Conservation (phyloP, 1,139 yeast genomes). For the Geotrichum histeridarum region DNA sequence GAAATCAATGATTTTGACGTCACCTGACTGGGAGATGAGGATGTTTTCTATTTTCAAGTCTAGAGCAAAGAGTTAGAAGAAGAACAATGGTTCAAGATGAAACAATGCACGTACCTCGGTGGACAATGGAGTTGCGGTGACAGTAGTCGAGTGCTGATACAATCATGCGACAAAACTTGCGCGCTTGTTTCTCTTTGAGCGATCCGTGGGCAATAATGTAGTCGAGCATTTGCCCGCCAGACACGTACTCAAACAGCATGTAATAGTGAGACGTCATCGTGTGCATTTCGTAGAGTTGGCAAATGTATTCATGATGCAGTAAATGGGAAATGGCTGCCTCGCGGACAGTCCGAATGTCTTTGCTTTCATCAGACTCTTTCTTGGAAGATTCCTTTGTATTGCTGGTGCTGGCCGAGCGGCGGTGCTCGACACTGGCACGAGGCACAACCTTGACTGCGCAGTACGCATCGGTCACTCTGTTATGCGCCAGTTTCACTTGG, state of each 20-base stretch:
- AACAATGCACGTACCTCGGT: constrained; percentile 43
- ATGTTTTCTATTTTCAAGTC: constrained; percentile 95
- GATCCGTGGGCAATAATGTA: constrained; percentile 96
- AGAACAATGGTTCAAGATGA: neutral
- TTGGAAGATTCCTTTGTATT: constrained; percentile 49
- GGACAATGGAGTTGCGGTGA: constrained; percentile 90
- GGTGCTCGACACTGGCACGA: constrained; percentile 63
- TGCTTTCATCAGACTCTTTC: constrained; percentile 75
- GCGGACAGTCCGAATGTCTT: constrained; percentile 86
- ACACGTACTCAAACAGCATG: constrained; percentile 92
- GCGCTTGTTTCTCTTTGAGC: constrained; percentile 84
- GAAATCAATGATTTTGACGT: constrained; percentile 90
- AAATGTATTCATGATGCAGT: constrained; percentile 85
- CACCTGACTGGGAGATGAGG: constrained; percentile 89
- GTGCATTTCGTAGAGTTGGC: constrained; percentile 86
- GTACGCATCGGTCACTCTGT: constrained; percentile 70
- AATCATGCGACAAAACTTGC: constrained; percentile 91
- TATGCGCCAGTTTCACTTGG: constrained; percentile 88
- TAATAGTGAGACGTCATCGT: constrained; percentile 96
- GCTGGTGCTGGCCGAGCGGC: constrained; percentile 11
- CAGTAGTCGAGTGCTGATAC: constrained; percentile 91
- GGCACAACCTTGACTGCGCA: constrained; percentile 56
- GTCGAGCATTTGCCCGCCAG: constrained; percentile 96
- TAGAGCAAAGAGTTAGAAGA: constrained; percentile 10
- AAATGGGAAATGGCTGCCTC: constrained; percentile 92